Conservation (phyloP, 768 basidiomycete genomes). For the Crepidotus variabilis region DNA sequence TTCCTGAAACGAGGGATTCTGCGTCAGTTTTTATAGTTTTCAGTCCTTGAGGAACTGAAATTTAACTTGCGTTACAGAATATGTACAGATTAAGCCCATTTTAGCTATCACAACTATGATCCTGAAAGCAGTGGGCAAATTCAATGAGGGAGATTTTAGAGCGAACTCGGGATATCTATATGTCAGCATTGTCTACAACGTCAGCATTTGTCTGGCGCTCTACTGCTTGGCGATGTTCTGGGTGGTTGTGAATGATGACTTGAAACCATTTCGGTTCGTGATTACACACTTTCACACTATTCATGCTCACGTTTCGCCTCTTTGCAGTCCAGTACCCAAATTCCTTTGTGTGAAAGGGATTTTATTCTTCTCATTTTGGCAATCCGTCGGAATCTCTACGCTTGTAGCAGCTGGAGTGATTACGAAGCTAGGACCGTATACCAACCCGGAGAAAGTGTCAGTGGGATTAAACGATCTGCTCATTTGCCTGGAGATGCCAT, state of each 20-base stretch:
- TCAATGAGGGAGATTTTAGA: constrained; percentile 85
- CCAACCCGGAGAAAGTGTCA: constrained; percentile 84
- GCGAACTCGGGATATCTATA: constrained; percentile 89
- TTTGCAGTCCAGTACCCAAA: constrained; percentile 81
- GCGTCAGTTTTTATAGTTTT: constrained; percentile 45
- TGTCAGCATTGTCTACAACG: constrained; percentile 81
- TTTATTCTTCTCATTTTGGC: constrained; percentile 99
- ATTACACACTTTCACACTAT: not conserved
- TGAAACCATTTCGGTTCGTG: constrained; percentile 81
- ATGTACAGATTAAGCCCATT: constrained; percentile 93
- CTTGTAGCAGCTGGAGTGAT: constrained; percentile 83
- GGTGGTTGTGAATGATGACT: constrained; percentile 85
- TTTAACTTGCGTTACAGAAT: constrained; percentile 55
- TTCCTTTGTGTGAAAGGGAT: constrained; percentile 99
- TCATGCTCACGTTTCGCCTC: not conserved
- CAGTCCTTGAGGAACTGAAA: not conserved
- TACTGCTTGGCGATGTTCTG: constrained; percentile 98
- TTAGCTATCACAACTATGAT: constrained; percentile 81
- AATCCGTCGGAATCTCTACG: constrained; percentile 79
- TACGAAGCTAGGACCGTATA: constrained; percentile 80
- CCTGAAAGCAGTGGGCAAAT: constrained; percentile 83
- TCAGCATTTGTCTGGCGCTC: constrained; percentile 72
- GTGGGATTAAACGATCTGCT: constrained; percentile 86
- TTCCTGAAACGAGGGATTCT: constrained; percentile 94
- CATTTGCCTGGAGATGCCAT: constrained; percentile 95